Conservation (phyloP, 768 basidiomycete genomes). For the Lanmaoa rubissima region DNA sequence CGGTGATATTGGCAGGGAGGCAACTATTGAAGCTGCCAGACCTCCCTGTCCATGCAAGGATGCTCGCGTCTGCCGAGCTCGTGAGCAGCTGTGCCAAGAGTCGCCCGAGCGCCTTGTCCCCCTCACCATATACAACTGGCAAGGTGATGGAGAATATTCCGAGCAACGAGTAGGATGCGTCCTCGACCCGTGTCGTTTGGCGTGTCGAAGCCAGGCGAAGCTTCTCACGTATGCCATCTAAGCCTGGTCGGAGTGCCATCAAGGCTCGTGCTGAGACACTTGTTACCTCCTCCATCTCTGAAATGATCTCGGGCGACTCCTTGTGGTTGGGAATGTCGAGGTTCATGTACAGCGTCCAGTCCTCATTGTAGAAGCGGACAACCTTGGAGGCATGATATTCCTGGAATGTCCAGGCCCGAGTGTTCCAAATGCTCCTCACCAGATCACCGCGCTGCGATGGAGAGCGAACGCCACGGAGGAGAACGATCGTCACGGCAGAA, state of each 20-base stretch:
- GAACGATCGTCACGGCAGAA: slow-evolving; percentile 1
- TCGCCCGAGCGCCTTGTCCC: slow-evolving; percentile 2
- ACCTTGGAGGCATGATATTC: slow-evolving; percentile 7
- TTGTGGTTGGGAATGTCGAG: slow-evolving; percentile 2
- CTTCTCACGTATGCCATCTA: not conserved
- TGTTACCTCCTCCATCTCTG: slow-evolving; percentile 5
- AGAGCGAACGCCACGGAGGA: not conserved
- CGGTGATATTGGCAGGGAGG: not conserved
- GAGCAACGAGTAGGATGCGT: not conserved
- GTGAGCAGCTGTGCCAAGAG: slow-evolving; percentile 2
- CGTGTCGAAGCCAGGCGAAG: not conserved
- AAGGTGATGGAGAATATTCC: not conserved
- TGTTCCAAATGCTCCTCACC: slow-evolving; percentile 2
- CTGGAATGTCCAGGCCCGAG: slow-evolving; percentile 5
- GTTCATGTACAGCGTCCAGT: not conserved
- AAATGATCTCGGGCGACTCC: not conserved
- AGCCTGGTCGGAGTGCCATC: not conserved
- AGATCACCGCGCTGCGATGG: not conserved
- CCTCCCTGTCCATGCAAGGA: slow-evolving; percentile 7
- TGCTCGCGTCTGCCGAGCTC: not conserved
- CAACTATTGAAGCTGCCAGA: slow-evolving; percentile 9
- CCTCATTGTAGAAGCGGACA: slow-evolving; percentile 4
- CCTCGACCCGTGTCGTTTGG: not conserved
- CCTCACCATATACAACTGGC: slow-evolving; percentile 3
- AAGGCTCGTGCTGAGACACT: not conserved